These are phyloP conservation scores for Ottelia alismoides DNA, from an alignment of 106 monocot genomes.

Conservation along the genomic window DNA sequence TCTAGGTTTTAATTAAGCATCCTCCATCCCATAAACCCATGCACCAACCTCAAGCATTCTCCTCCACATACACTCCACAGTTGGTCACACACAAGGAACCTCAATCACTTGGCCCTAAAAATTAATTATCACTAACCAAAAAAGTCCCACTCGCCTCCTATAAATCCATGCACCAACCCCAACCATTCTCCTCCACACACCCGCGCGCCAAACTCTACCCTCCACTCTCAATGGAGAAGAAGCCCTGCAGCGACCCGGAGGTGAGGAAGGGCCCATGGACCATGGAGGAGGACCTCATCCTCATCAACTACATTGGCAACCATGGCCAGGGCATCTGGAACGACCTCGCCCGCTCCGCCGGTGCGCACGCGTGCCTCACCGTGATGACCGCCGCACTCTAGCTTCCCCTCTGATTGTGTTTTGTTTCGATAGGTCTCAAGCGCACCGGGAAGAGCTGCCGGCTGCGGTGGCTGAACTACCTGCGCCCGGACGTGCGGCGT, in stretches of 20 bases:
- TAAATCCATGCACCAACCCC: no score
- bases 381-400: not conserved
- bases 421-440: constrained; percentile 14
- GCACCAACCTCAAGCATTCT: constrained; percentile 3
- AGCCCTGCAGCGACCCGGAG: constrained; percentile 21
- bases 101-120: no score
- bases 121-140: no score
- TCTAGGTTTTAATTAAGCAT: no score
- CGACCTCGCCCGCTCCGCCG: constrained; percentile 58
- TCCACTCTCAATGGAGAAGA: constrained; percentile 2
- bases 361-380: not conserved
- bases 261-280: constrained; percentile 96
- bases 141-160: no score
- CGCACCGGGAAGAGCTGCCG: constrained; percentile 93
- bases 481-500: constrained; percentile 84
- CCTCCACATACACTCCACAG: not conserved
- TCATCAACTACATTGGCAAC: constrained; percentile 64
- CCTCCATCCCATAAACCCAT: constrained; percentile 3
- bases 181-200: no score
- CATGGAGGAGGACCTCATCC: constrained; percentile 76
- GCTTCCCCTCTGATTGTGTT: not conserved
- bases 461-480: constrained; percentile 90
- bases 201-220: no score
- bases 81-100: no score
- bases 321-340: constrained; percentile 96